These are phyloP conservation scores for Metschnikowia borealis DNA, from an alignment of 805 yeast species.

Conservation along the genomic window DNA sequence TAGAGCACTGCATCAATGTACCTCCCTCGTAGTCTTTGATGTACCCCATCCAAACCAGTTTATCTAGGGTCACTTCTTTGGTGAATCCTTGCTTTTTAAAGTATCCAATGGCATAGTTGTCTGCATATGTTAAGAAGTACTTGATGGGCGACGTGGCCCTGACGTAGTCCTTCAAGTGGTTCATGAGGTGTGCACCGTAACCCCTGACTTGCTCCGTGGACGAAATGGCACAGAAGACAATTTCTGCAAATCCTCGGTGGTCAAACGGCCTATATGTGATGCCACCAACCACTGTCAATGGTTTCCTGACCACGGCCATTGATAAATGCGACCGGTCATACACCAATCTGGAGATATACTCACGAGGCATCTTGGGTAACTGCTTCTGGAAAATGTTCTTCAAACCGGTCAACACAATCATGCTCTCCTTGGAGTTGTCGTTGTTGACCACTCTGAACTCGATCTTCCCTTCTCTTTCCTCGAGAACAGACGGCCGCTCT, in stretches of 20 bases:
- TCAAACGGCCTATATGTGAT: constrained; percentile 95
- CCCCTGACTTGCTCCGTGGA: constrained; percentile 98
- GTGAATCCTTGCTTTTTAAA: constrained; percentile 98
- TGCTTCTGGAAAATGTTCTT: constrained; percentile 97
- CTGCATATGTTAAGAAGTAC: constrained; percentile 93
- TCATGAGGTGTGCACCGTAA: constrained; percentile 98
- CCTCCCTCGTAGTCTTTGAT: constrained; percentile 99
- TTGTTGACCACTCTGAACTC: constrained; percentile 96
- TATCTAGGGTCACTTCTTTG: constrained; percentile 84
- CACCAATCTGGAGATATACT: constrained; percentile 89
- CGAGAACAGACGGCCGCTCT: constrained; percentile 91
- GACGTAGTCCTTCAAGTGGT: constrained; percentile 94
- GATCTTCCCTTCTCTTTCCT: constrained; percentile 88
- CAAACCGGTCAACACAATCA: constrained; percentile 90
- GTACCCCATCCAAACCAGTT: constrained; percentile 94
- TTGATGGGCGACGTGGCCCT: constrained; percentile 79
- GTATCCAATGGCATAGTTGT: constrained; percentile 97
- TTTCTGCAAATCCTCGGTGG: constrained; percentile 88
- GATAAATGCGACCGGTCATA: constrained; percentile 93
- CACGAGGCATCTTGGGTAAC: constrained; percentile 97
- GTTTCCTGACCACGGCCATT: constrained; percentile 92
- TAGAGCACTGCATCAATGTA: constrained; percentile 93
- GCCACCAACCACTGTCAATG: constrained; percentile 95
- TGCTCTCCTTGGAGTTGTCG: constrained; percentile 79
- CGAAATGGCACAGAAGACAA: constrained; percentile 96